Base-by-base conservation (phyloP, 202 grass and related monocot species). In the Alloteropsis angusta region DNA sequence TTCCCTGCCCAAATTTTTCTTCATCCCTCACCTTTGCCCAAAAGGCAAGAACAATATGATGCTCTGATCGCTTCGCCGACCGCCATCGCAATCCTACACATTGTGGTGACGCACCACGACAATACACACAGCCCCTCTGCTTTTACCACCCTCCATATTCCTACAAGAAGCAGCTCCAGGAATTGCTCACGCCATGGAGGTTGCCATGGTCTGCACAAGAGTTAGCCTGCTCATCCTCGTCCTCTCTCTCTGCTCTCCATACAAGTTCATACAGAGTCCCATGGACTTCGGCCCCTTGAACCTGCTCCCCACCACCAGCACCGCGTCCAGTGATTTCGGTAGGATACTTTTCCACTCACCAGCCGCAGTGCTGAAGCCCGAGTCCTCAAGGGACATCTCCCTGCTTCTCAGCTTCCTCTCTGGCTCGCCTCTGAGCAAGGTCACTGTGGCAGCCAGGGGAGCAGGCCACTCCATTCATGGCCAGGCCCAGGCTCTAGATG, bases 191-290 rank as follows among this genome's bases (percentile, higher is more conserved):
- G 16, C 80, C 87, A 97, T 94, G 95, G 91, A 97, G 75, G 74
- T 92, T 87, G 72, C 88, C 84, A 82, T 90, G 72, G 79, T 88
- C 47, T 92, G 87, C 83, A 80, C 91, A 57, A 88, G 83, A 83
- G 80, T 87, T 74, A 92, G 88, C 78, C 78, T 88, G 21, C 77
- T 97, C 47, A 78, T 94, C 80, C 80, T 97, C 85, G 22, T 92
- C 57, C 60, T 92, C 21, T 85, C 85, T 13, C 82, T 94, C 52
- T 97, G 89, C 49, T 90, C 87, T 44, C 91, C 91, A 78, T 92
- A 94, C 87, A 97, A 94, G 85, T 97, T 97, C 87, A 94, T 94
- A 80, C 94, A 97, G 60, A 94, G 91, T 19, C 94, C 94, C 62
- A 88, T 97, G 91, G 91, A 94, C 69, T 92, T 97, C 28, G 91